Percentiles rank a stretch among this genome's conserved stretches.
Conservation (phyloP, 768 basidiomycete genomes). For the Coprinopsis cinerea region DNA sequence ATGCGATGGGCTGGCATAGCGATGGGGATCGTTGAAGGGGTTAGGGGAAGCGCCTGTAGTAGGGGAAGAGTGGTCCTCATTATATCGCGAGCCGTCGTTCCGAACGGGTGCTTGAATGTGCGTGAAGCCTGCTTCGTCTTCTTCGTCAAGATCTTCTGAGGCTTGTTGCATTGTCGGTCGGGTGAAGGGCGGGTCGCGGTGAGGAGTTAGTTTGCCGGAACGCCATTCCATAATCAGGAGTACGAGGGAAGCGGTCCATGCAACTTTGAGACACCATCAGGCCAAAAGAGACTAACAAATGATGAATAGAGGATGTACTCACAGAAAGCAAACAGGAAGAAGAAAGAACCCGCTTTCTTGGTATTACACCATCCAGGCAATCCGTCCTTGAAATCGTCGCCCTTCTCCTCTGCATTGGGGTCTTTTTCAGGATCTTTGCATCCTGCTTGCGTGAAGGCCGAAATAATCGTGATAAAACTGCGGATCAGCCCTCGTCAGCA, state of each 20-base stretch:
- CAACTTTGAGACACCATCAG: constrained; percentile 35
- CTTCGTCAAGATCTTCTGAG: constrained; percentile 45
- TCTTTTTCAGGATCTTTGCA: constrained; percentile 84
- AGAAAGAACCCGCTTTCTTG: constrained; percentile 85
- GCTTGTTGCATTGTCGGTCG: constrained; percentile 46
- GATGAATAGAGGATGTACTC: constrained; percentile 19
- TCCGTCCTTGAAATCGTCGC: constrained; percentile 59
- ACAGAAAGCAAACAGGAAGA: constrained; percentile 87
- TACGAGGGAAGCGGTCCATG: constrained; percentile 67
- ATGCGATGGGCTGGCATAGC: constrained; percentile 28
- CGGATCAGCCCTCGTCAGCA: too few relatives aligned
- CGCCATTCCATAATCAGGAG: constrained; percentile 76
- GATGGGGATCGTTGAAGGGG: constrained; percentile 53
- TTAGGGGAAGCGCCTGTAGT: constrained; percentile 18
- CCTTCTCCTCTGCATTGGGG: constrained; percentile 61
- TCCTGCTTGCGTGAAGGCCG: constrained; percentile 83
- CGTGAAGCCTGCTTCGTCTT: constrained; percentile 49
- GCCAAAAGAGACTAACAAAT: not conserved
- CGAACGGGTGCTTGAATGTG: constrained; percentile 38
- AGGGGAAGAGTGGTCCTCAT: constrained; percentile 22
- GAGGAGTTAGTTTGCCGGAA: constrained; percentile 51
- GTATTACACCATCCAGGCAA: constrained; percentile 84
- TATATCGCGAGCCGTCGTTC: constrained; percentile 20
- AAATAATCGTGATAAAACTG: constrained; percentile 73
- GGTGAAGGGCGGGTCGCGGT: constrained; percentile 73